phyloP scores from a whole-genome alignment of 2,329 filamentous ascomycete genomes.

The Emmonsiellopsis sp. region DNA sequence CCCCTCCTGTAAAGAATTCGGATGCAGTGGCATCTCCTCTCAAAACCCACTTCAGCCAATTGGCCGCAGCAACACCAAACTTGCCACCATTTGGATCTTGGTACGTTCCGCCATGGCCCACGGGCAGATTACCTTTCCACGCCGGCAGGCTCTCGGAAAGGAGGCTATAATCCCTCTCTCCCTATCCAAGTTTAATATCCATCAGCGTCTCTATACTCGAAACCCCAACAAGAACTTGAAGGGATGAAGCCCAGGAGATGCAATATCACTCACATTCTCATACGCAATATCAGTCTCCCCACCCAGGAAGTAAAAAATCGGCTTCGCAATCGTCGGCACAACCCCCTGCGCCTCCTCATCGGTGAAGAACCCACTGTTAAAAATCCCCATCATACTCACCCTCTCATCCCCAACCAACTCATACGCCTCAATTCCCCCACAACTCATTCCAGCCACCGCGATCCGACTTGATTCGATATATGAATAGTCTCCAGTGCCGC shows the following conservation, averaged over 20 bases:
- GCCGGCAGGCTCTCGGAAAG: neutral
- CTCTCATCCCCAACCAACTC: constrained; percentile 20
- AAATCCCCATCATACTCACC: constrained; percentile 18
- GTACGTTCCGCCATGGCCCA: neutral
- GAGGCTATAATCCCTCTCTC: neutral
- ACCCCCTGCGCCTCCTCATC: neutral
- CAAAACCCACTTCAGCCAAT: neutral
- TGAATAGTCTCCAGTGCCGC: constrained; percentile 6
- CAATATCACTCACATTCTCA: neutral
- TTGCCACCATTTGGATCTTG: neutral
- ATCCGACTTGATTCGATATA: constrained; percentile 6
- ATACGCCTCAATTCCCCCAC: constrained; percentile 16
- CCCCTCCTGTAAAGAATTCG: neutral
- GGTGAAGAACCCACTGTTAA: neutral
- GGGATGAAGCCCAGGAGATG: too few species aligned
- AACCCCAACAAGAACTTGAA: neutral
- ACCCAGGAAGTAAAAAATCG: neutral
- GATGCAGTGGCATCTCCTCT: neutral
- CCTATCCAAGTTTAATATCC: neutral
- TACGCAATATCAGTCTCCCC: neutral
- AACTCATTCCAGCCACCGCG: constrained; percentile 8
- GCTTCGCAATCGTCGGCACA: neutral
- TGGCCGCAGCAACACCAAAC: constrained; percentile 1
- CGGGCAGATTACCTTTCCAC: constrained; percentile 2
- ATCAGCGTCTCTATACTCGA: constrained; percentile 2